These are phyloP conservation scores for Zygosaccharomyces sapae DNA, from an alignment of 1,139 yeast genomes.

Conservation along the genomic window DNA sequence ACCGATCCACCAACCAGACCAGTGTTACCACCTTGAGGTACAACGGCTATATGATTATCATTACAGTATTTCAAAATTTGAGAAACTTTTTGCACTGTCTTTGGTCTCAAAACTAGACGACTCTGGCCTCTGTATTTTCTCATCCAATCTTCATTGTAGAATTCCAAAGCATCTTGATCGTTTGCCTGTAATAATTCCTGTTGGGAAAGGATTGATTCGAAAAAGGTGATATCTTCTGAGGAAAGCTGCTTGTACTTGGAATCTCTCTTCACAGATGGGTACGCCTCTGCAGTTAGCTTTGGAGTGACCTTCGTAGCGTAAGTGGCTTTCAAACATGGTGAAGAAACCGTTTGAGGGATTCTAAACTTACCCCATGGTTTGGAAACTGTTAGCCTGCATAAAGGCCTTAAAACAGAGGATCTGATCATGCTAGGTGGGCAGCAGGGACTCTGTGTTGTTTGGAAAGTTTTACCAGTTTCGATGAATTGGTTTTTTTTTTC, in stretches of 20 bases:
- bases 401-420: conserved; percentile 7
- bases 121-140: conserved; percentile 89
- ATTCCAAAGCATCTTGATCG: conserved; percentile 59
- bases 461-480: neutral
- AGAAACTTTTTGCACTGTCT: conserved; percentile 73
- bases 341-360: neutral
- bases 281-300: conserved; percentile 56
- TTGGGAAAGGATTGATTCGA: conserved; percentile 52
- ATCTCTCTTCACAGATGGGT: conserved; percentile 51
- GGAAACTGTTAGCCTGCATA: conserved; percentile 6
- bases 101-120: conserved; percentile 76
- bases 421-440: conserved; percentile 6
- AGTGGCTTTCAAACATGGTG: neutral
- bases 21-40: conserved; percentile 97
- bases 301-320: conserved; percentile 40
- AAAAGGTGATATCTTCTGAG: conserved; percentile 55
- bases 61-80: conserved; percentile 78
- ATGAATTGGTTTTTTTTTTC: conserved; percentile 1
- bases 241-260: conserved; percentile 45
- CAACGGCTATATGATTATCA: conserved; percentile 72
- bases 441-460: neutral
- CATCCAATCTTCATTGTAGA: conserved; percentile 94
- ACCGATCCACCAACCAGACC: conserved; percentile 94
- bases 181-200: conserved; percentile 48
- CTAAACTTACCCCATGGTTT: neutral